Conservation (phyloP, 139 green algal genomes). For the Picochlorum sp. region DNA sequence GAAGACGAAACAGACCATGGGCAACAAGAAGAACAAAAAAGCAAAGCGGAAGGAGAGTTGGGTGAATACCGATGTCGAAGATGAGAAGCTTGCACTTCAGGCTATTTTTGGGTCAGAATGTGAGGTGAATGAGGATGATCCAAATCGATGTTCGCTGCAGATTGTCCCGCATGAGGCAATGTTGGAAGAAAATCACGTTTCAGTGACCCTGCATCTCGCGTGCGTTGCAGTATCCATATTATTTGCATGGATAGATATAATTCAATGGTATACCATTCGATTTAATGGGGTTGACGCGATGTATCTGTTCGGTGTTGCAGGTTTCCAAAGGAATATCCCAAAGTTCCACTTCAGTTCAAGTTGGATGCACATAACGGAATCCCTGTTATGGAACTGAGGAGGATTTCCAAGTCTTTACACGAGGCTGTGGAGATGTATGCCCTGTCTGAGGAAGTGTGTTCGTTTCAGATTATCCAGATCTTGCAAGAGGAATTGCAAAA, state of each 20-base stretch:
- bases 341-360: conserved; percentile 16
- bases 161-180: conserved; percentile 53
- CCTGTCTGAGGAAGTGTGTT: conserved; percentile 36
- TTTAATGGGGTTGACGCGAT: background rate
- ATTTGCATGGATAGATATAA: background rate
- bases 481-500: conserved; percentile 44
- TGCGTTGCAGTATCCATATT: conserved; percentile 3
- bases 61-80: conserved; percentile 15
- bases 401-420: conserved; percentile 38
- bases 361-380: conserved; percentile 15
- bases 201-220: conserved; percentile 37
- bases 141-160: conserved; percentile 39
- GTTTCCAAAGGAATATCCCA: conserved; percentile 20
- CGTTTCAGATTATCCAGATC: conserved; percentile 53
- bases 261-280: background rate
- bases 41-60: conserved; percentile 2
- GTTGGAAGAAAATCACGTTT: conserved; percentile 42
- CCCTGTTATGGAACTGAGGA: conserved; percentile 1
- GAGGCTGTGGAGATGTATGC: conserved; percentile 25
- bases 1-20: conserved; percentile 33
- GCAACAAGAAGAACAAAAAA: conserved; percentile 9
- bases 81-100: conserved; percentile 40
- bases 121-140: conserved; percentile 29
- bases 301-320: conserved; percentile 1
- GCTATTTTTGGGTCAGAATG: conserved; percentile 51